Evolutionary conservation across 768 basidiomycete species (phyloP).

Genomic region (Lactarius vividus): DNA sequence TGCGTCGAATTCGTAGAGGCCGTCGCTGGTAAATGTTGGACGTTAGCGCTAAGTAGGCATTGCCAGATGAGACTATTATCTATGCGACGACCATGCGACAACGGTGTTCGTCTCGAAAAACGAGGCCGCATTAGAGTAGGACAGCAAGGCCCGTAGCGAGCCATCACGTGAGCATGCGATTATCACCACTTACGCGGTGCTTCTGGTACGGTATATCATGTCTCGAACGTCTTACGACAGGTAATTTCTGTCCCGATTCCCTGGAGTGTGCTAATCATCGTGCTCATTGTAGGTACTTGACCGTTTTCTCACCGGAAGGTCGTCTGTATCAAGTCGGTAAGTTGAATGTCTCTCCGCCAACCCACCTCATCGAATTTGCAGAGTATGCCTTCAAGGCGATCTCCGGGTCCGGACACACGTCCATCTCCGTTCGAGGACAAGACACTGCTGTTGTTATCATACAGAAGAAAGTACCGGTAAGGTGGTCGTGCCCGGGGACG

Average conservation of each 20-base stretch:
- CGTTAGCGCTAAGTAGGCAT: not conserved
- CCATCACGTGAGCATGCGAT: no score
- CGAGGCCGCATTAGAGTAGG: no score
- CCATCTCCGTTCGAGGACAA: slow-evolving; percentile 91
- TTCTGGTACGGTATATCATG: slow-evolving; percentile 51
- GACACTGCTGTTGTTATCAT: slow-evolving; percentile 96
- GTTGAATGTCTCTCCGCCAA: slow-evolving; percentile 31
- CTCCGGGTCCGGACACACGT: slow-evolving; percentile 93
- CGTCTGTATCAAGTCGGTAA: slow-evolving; percentile 97
- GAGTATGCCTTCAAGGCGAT: slow-evolving; percentile 99
- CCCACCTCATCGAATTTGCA: slow-evolving; percentile 33
- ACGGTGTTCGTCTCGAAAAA: slow-evolving; percentile 58
- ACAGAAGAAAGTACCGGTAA: slow-evolving; percentile 95
- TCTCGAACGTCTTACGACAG: slow-evolving; percentile 94
- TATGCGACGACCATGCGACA: slow-evolving; percentile 67
- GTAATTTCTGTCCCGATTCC: slow-evolving; percentile 36
- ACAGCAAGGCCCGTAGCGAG: no score
- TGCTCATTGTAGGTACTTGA: slow-evolving; percentile 66
- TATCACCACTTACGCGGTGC: not conserved
- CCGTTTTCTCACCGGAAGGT: slow-evolving; percentile 96
- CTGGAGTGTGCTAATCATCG: not conserved
- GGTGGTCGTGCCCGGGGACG: slow-evolving; percentile 6
- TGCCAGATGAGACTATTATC: slow-evolving; percentile 39
- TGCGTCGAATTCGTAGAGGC: slow-evolving; percentile 62
- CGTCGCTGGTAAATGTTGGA: slow-evolving; percentile 31